phyloP scores from a whole-genome alignment of 1,284 basidiomycete genomes.

The Pisolithus thermaeus region DNA sequence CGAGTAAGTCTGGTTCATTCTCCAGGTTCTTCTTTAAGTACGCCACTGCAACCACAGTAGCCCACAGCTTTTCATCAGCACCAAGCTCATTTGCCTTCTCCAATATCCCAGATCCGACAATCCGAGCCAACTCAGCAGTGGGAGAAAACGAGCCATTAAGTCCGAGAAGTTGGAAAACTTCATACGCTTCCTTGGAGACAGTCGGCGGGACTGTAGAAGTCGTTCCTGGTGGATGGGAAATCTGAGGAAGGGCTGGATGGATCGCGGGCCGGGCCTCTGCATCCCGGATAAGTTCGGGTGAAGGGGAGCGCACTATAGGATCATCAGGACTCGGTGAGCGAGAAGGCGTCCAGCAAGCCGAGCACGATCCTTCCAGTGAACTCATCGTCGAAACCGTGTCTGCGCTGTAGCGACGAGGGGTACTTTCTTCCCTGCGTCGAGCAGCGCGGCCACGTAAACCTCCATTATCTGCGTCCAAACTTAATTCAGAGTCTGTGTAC shows the following conservation, averaged over 20 bases:
- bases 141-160: conserved; percentile 43
- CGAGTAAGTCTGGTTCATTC: conserved; percentile 31
- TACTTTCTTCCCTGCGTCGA: neutral
- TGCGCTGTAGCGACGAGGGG: conserved; percentile 25
- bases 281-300: conserved; percentile 20
- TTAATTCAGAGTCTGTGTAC: conserved; percentile 8
- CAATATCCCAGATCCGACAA: conserved; percentile 26
- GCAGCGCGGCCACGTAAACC: neutral
- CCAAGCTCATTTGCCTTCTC: conserved; percentile 19
- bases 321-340: conserved; percentile 22
- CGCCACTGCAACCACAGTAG: conserved; percentile 36
- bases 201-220: neutral
- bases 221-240: conserved; percentile 10
- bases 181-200: conserved; percentile 23
- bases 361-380: conserved; percentile 33
- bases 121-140: conserved; percentile 21
- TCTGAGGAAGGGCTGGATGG: conserved; percentile 1
- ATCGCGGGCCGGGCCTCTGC: neutral
- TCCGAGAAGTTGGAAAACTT: conserved; percentile 35
- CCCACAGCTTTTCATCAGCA: conserved; percentile 31
- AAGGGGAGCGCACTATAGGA: conserved; percentile 16
- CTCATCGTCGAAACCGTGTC: conserved; percentile 44
- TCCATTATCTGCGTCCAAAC: neutral
- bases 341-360: conserved; percentile 32
- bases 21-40: conserved; percentile 31